Base-by-base conservation (phyloP, 345 rosid genomes). In the Eutrema yunnanense region DNA sequence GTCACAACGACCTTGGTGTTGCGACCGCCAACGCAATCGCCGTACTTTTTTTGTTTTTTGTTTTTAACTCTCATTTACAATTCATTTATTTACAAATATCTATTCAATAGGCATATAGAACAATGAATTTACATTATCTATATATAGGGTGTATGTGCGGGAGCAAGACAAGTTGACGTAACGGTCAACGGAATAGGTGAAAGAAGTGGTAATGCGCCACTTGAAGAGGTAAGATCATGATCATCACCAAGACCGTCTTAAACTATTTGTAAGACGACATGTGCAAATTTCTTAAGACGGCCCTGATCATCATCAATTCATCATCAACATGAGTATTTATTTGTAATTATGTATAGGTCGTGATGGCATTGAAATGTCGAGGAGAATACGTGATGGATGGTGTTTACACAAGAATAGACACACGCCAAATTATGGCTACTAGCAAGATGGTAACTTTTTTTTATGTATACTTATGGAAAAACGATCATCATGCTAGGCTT, bases 121-220 rank as follows among this genome's bases (percentile, higher is more conserved):
- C 76, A 75, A n/a, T 42, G 10, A 33, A 19, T 44, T 62, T 13
- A 19, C 9, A 38, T 22, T 4, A 55, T 55, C 10, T 50, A 26
- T 32, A 13, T 37, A 7, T 41, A 94, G 97, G 97, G 96, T 42
- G 84, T 96, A 29, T 73, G 41, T 78, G 93, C 93, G 34, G 99
- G 99, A 16, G 96, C 97, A 47, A 86, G 99, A 76, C 99, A 95
- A 78, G 56, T 92, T 30, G 99, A 95, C 71, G 97, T 91, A 38
- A 95, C 99, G 6, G 76, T 95, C 65, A 92, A 91, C 53, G 99
- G 99, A 78, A 95, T 95, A 56, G 99, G 99, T 65, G 99, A 95
- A 73, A 86, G 99, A 77, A 89, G 96, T 67, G 99, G 97, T 54
- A 95, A 95, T 83, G 97, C 99, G 47, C 86, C 98, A 6, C 69